Evolutionary conservation across 768 basidiomycete species (phyloP).

Genomic region (Panus rudis): DNA sequence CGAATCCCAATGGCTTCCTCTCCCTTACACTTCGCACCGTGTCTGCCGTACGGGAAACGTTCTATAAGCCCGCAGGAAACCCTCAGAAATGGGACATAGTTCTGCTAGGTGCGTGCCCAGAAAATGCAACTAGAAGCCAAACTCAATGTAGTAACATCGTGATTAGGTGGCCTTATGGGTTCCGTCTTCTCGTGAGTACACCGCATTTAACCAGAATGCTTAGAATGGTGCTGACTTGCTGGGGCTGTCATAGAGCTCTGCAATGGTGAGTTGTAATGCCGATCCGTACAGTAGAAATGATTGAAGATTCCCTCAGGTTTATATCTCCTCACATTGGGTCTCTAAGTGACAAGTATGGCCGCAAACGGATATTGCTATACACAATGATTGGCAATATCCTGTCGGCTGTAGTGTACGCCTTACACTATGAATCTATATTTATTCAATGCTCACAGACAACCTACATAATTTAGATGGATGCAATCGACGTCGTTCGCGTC

Average conservation of each 20-base stretch:
- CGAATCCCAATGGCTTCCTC: constrained; percentile 65
- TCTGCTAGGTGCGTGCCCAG: constrained; percentile 58
- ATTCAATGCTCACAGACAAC: neutral
- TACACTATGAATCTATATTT: neutral
- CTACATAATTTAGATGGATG: constrained; percentile 59
- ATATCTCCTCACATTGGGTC: constrained; percentile 78
- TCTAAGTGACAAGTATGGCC: constrained; percentile 85
- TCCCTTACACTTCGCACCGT: constrained; percentile 63
- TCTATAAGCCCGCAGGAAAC: constrained; percentile 54
- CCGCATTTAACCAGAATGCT: neutral
- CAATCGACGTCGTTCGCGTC: constrained; percentile 86
- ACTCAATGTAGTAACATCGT: constrained; percentile 1
- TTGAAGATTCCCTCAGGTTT: constrained; percentile 28
- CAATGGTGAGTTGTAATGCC: constrained; percentile 39
- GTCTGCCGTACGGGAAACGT: constrained; percentile 54
- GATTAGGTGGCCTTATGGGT: constrained; percentile 79
- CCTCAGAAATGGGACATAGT: constrained; percentile 90
- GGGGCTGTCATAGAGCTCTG: constrained; percentile 44
- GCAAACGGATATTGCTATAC: constrained; percentile 72
- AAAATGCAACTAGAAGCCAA: neutral
- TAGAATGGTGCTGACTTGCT: neutral
- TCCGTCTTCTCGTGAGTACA: constrained; percentile 80
- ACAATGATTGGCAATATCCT: constrained; percentile 93
- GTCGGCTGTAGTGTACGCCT: constrained; percentile 74
- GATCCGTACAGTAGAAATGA: neutral